Conservation (phyloP, 768 basidiomycete species). For the Postia placenta region DNA sequence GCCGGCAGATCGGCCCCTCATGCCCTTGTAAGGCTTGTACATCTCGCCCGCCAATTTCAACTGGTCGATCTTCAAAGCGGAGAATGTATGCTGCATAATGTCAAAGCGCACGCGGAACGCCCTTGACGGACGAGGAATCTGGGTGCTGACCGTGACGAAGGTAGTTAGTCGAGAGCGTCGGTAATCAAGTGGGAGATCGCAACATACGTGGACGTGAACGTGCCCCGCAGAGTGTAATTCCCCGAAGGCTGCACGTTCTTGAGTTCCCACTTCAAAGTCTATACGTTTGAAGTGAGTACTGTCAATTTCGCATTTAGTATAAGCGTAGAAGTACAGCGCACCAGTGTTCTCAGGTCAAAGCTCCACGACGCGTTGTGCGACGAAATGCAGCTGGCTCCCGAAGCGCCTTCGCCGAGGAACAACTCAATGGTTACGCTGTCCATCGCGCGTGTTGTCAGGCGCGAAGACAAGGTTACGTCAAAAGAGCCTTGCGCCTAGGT, state of each 20-base stretch:
- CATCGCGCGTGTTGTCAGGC: slow-evolving; percentile 55
- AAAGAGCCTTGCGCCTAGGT: slow-evolving; percentile 40
- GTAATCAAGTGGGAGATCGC: no score
- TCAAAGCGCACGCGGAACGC: slow-evolving; percentile 71
- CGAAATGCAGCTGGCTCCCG: slow-evolving; percentile 65
- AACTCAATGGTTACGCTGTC: slow-evolving; percentile 70
- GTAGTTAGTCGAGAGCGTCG: no score
- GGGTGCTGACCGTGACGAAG: slow-evolving; percentile 30
- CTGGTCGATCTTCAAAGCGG: slow-evolving; percentile 80
- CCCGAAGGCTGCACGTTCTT: slow-evolving; percentile 54
- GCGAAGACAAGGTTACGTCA: slow-evolving; percentile 56
- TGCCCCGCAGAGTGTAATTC: slow-evolving; percentile 71
- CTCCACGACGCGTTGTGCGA: slow-evolving; percentile 73
- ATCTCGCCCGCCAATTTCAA: slow-evolving; percentile 71
- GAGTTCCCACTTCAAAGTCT: slow-evolving; percentile 81
- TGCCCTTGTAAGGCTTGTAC: slow-evolving; percentile 92
- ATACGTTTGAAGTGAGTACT: neutral
- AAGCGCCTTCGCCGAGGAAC: slow-evolving; percentile 69
- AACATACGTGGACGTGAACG: slow-evolving; percentile 65
- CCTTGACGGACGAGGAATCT: slow-evolving; percentile 58
- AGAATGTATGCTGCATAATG: slow-evolving; percentile 65
- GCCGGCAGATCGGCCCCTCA: slow-evolving; percentile 62
- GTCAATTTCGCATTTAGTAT: neutral
- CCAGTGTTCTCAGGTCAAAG: slow-evolving; percentile 49
- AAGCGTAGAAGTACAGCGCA: neutral